Percentiles rank a stretch among this genome's conserved stretches.
These are phyloP conservation scores for Alliaria petiolata DNA, from an alignment of 345 rosid species.

Conservation along the genomic window DNA sequence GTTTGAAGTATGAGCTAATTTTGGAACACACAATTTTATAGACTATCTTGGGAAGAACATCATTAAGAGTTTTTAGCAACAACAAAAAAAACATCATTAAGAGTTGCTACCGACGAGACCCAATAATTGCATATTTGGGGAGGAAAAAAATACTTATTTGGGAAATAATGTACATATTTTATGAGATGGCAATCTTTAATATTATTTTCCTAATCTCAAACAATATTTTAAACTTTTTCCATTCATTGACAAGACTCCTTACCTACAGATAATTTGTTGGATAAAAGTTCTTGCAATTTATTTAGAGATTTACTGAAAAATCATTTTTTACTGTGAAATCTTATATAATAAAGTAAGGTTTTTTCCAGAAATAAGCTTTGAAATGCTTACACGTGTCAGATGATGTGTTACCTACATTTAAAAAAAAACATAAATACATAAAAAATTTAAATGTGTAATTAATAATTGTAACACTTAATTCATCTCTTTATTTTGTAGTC, in stretches of 20 bases:
- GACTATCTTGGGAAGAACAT: background rate
- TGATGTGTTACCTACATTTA: too few species aligned
- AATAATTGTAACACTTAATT: too few species aligned
- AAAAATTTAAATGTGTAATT: too few species aligned
- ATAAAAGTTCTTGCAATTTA: too few species aligned
- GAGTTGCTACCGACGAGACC: conserved; percentile 18
- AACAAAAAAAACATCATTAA: conserved; percentile 1
- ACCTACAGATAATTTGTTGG: too few species aligned
- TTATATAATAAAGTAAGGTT: too few species aligned
- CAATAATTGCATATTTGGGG: conserved; percentile 14
- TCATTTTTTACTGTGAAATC: background rate
- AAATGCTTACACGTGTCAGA: too few species aligned
- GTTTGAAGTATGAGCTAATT: background rate
- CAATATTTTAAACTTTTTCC: background rate
- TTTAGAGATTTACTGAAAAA: background rate
- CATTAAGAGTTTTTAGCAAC: too few species aligned
- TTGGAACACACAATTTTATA: background rate
- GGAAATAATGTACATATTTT: background rate
- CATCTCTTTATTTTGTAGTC: too few species aligned
- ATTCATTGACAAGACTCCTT: background rate
- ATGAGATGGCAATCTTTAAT: background rate
- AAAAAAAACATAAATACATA: too few species aligned
- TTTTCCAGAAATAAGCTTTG: too few species aligned
- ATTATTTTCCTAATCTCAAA: background rate
- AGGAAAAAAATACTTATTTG: background rate